Conservation (phyloP, 1,284 basidiomycete genomes). For the Heterobasidion parviporum region DNA sequence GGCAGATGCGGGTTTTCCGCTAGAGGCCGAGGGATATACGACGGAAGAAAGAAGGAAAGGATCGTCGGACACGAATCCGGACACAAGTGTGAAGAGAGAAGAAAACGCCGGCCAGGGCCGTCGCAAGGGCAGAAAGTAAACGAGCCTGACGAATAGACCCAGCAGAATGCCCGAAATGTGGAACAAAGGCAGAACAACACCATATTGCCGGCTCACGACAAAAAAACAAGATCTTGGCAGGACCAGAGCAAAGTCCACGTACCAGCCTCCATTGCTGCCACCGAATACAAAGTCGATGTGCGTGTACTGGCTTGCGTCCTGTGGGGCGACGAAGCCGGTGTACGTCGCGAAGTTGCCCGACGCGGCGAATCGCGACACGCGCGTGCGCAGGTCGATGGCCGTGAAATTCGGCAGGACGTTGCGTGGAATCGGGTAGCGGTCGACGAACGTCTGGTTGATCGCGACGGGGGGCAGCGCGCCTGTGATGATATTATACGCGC, state of each 20-base stretch:
- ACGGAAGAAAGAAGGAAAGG: too few species aligned
- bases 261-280: constrained; percentile 41
- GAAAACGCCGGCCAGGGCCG: too few species aligned
- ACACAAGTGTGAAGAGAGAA: too few species aligned
- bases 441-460: constrained; percentile 35
- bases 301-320: constrained; percentile 28
- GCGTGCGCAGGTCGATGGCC: constrained; percentile 36
- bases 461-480: constrained; percentile 29
- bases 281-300: constrained; percentile 51
- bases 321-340: constrained; percentile 38
- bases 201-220: neutral
- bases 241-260: constrained; percentile 15
- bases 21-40: too few species aligned
- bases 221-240: neutral
- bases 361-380: constrained; percentile 28
- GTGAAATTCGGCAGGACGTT: constrained; percentile 27
- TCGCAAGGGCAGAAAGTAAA: too few species aligned
- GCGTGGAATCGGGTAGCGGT: constrained; percentile 28
- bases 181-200: too few species aligned
- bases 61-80: too few species aligned
- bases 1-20: too few species aligned
- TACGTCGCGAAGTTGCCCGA: constrained; percentile 46
- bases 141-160: too few species aligned
- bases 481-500: constrained; percentile 44
- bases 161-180: too few species aligned